Conservation (phyloP, 2,329 filamentous ascomycete genomes). For the Hypoxylon sp. region DNA sequence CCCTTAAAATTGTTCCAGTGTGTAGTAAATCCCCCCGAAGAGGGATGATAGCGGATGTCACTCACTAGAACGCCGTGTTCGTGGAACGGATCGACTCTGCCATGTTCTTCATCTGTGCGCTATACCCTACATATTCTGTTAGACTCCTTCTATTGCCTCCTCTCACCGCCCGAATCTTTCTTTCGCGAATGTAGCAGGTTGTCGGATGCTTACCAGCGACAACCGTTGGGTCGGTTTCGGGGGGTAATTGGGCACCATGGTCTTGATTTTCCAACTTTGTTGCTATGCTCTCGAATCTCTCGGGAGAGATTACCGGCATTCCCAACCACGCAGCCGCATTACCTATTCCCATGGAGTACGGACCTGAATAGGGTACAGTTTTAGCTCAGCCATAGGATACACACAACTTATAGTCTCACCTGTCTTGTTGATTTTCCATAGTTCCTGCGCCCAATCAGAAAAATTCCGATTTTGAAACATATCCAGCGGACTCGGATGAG, state of each 20-base stretch:
- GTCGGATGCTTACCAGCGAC: conserved; percentile 45
- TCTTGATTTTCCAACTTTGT: conserved; percentile 52
- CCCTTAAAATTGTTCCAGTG: not conserved
- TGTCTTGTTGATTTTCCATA: conserved; percentile 50
- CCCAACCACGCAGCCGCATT: conserved; percentile 56
- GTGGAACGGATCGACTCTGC: conserved; percentile 53
- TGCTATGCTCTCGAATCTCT: conserved; percentile 52
- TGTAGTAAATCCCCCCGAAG: not conserved
- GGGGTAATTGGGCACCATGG: conserved; percentile 52
- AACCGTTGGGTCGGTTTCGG: conserved; percentile 52
- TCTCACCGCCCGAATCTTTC: no score
- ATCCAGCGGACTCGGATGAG: conserved; percentile 50
- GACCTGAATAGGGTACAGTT: conserved; percentile 40
- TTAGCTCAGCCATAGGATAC: conserved; percentile 1
- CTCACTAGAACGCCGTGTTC: conserved; percentile 54
- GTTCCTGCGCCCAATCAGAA: conserved; percentile 48
- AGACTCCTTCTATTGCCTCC: no score
- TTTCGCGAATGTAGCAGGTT: no score
- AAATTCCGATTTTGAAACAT: conserved; percentile 49
- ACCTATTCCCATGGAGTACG: conserved; percentile 53
- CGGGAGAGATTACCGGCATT: conserved; percentile 53
- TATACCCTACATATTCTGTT: conserved; percentile 48
- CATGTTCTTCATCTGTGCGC: conserved; percentile 56
- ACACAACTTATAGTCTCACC: conserved; percentile 34
- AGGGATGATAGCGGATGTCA: not conserved